These are phyloP conservation scores for Whalleya microplaca DNA, from an alignment of 2,329 filamentous ascomycete species.

Conservation along the genomic window DNA sequence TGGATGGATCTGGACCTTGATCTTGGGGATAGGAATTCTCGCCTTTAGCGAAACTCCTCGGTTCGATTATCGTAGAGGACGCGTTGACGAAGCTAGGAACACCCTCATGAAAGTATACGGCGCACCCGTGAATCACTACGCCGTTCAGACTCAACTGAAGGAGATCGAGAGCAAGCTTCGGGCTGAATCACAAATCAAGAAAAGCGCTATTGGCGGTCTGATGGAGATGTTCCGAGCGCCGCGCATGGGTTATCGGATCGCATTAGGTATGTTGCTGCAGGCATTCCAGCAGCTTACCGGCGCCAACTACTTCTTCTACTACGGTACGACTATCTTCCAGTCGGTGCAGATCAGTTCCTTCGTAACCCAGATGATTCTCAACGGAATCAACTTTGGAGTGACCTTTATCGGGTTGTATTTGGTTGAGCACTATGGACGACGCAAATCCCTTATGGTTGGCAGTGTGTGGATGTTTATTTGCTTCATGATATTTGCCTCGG, in stretches of 20 bases:
- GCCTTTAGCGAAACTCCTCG: conserved; percentile 57
- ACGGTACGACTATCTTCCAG: conserved; percentile 56
- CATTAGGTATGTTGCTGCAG: conserved; percentile 63
- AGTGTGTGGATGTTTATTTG: conserved; percentile 63
- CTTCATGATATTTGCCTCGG: conserved; percentile 61
- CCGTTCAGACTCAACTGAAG: conserved; percentile 26
- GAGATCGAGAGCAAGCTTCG: conserved; percentile 59
- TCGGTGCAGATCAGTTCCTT: conserved; percentile 60
- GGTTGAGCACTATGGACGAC: conserved; percentile 69
- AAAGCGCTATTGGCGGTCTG: conserved; percentile 30
- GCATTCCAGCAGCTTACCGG: conserved; percentile 71
- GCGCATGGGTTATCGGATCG: conserved; percentile 64
- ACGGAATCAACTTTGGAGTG: conserved; percentile 67
- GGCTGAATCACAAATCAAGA: conserved; percentile 44
- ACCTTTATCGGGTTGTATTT: conserved; percentile 72
- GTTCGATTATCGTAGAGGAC: conserved; percentile 53
- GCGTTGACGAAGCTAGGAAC: conserved; percentile 48
- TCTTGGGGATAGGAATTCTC: conserved; percentile 53
- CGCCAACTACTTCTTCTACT: conserved; percentile 70
- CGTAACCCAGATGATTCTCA: conserved; percentile 69
- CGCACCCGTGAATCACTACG: conserved; percentile 26
- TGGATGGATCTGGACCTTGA: conserved; percentile 54
- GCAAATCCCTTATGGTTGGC: conserved; percentile 65
- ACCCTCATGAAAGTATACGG: conserved; percentile 56
- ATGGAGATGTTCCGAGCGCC: conserved; percentile 67